Base-by-base conservation (phyloP, 345 rosid species). In the Nasturtium officinale region DNA sequence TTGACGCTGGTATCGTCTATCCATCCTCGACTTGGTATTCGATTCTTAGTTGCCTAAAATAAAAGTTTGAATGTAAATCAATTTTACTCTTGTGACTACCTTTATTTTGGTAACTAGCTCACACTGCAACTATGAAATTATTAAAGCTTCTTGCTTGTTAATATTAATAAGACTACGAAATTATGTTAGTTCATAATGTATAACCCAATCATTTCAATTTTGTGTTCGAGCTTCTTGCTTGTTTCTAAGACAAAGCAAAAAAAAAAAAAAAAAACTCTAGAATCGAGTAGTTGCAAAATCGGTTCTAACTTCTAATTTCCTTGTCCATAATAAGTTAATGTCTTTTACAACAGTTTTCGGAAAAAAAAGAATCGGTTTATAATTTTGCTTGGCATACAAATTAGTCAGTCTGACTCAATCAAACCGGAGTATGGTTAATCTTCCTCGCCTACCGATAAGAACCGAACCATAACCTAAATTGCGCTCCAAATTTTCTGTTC, bases 381-480 rank as follows among this genome's bases (percentile, higher is more conserved):
- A 20, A 50, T 33, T 32, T 48, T 50, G 6, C 53, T 50, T 21
- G 47, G 70, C 33, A 13, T 15, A 20, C 8, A 38, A 37, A 21
- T 56, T 10, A 45, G 4, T 23, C 25, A 1, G 2, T 6, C 18
- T 2, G 25, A 32, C 20, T 12, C 7, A 32, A 30, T 3, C 9
- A 6, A 43, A 73, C 72, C 65, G 71, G 71, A 63, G 0, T 11
- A 10, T 63, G 42, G 76, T 51, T 45, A 23, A n/a, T 57, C 30
- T 3, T 45, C 0, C 0, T 54, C 3, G 57, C 2, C 0, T 46
- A 73, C 66, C 67, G 43, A 74, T 33, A 17, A 51, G 7, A 65
- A 74, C 66, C 72, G 59, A 74, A 74, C 55, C 62, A 65, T 38
- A 20, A 67, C 74, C 74, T 67, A 75, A 75, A 52, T 5, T 32